Base-by-base conservation (phyloP, 192 early-diverging fungal genomes). In the Coemansia interrupta region DNA sequence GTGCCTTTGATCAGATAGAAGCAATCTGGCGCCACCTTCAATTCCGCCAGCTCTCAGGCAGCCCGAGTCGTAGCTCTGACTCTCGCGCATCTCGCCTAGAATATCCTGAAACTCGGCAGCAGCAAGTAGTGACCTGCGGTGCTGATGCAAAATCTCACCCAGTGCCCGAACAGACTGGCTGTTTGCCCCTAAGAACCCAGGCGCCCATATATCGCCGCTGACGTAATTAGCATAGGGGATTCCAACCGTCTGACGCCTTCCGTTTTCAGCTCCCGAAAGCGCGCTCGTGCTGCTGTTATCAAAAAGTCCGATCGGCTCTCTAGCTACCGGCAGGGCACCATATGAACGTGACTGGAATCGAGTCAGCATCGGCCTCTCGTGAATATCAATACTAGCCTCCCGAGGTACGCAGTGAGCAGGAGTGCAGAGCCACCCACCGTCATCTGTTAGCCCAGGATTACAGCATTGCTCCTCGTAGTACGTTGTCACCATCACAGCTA, bases 61-160 rank as follows among this genome's bases (percentile, higher is more conserved):
- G 32, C 32, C 32, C 32, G 32, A 36, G 9, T 36, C 32, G 6
- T 36, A 36, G 6, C 32, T 36, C 32, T 36, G 32, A 7, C 30
- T 38, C 13, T 32, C 32, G 13, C 43, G 52, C 13, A 48, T 36
- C 54, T 76, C 66, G 15, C 51, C 60, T 20, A 70, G 30, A 15
- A 78, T 69, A 14, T 76, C 73, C 23, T 47, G 60, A 30, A 66
- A 81, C 40, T 81, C 79, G 15, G 71, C 69, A 17, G 73, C 70
- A 3, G 71, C 62, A 39, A 81, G 64, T 40, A 81, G n/a, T 15
- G 79, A 81, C 50, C 67, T 76, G 20, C 73, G 65, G 30, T 79
- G 76, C 14, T 69, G 62, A 20, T 59, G 55, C 49, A 79, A 17
- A 51, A 79, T 63, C 17, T 48, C 70, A n/a, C 63, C 54, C n/a